Evolutionary conservation across 352 stramenopile genomes (phyloP), one percentile per base, ranked within the genome.

Genomic region (Phytophthora pistaciae): DNA sequence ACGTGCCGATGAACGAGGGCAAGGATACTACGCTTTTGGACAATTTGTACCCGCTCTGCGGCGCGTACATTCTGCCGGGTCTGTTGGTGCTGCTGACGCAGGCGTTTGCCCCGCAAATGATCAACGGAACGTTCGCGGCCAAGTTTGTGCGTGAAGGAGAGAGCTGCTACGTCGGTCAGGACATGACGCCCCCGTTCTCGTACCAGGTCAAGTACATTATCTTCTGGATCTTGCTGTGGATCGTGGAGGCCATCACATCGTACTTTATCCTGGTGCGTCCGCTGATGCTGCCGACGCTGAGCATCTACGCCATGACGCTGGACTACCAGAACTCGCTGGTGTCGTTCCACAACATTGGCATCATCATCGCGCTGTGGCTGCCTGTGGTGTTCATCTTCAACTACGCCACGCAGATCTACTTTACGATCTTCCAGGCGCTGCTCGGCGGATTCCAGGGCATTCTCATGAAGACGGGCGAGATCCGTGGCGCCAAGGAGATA

Each of bases 321-420:
- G 76, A 82, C 13, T 94, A 94, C 63, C 67, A 90, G 60, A 91
- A 84, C 53, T 87, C 83, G 48, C 27, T 93, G 18, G 83, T 91
- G 36, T 91, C 79, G 56, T 94, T 91, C 69, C 82, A 91, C 68
- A 94, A 94, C 60, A 68, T 94, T 20, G 86, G 85, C 13, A 74
- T 92, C 29, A 84, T 94, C 53, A 55, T 91, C 18, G 82, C 85
- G 5, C 63, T 92, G 4, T 94, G 86, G 86, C 49, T 90, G 29
- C 86, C 86, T 0, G 78, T 92, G 36, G 82, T 80, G 20, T 92
- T 83, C 60, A 89, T 94, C 52, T 94, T 92, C 65, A 91, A 91
- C 66, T 94, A 94, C 70, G 82, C 91, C 27, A 89, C 86, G 53
- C 86, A 94, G 67, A 92, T 94, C 67, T 94, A 90, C 69, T 94